These are phyloP conservation scores for Cladophialophora bantiana DNA, from an alignment of 2,329 filamentous ascomycete genomes.

Conservation along the genomic window DNA sequence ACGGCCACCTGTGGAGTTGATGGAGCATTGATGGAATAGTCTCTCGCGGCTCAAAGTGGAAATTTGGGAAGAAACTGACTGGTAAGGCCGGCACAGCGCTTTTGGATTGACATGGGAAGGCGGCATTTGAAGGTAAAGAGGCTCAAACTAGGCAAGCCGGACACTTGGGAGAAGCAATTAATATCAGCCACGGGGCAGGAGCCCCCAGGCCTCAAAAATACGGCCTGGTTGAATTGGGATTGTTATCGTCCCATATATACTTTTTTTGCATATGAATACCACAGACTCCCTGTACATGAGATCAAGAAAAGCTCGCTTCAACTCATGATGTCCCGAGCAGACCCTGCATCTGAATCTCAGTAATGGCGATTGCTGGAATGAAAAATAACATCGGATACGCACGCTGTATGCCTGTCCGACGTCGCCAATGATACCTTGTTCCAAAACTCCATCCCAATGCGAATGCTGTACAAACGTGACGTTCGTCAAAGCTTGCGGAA, in stretches of 20 bases:
- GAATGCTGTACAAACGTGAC: conserved; percentile 15
- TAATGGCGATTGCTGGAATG: not conserved
- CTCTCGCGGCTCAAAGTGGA: not conserved
- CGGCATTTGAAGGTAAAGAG: not conserved
- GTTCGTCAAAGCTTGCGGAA: not conserved
- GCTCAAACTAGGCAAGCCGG: not conserved
- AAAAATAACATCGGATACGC: not conserved
- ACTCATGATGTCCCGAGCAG: not conserved
- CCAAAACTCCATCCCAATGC: conserved; percentile 9
- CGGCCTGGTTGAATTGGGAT: not conserved
- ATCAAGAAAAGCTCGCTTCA: not conserved
- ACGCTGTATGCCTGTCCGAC: not conserved
- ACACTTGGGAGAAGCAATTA: not conserved
- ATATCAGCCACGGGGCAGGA: not conserved
- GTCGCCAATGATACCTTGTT: not conserved
- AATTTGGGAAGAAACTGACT: not conserved
- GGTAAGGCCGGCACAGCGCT: not conserved
- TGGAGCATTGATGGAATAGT: conserved; percentile 47
- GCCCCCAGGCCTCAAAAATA: not conserved
- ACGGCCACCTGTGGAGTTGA: conserved; percentile 64
- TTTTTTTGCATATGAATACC: not conserved
- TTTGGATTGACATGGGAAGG: not conserved
- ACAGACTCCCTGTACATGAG: not conserved
- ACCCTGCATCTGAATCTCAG: not conserved
- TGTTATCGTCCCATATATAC: not conserved